Percentiles rank a stretch among this genome's conserved stretches.
phyloP scores from a whole-genome alignment of 495 filamentous ascomycete species.

The Amorphotheca resinae region DNA sequence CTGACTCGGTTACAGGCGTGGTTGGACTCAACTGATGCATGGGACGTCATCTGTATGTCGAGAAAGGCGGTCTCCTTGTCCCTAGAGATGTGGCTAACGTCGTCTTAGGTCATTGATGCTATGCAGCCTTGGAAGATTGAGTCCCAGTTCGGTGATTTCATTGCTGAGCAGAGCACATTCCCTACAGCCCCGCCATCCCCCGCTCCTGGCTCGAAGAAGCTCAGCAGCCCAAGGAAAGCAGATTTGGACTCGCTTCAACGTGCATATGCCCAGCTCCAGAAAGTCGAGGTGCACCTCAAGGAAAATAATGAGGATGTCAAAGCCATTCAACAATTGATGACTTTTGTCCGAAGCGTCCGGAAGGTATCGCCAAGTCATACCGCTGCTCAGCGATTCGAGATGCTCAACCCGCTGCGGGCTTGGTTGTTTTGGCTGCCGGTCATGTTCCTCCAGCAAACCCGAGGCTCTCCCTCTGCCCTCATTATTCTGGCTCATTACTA shows the following conservation, averaged over 20 bases:
- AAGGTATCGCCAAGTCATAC: conserved; percentile 59
- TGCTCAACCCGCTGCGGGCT: conserved; percentile 69
- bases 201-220: conserved; percentile 42
- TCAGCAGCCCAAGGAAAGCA: conserved; percentile 45
- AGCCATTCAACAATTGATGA: conserved; percentile 64
- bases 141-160: conserved; percentile 72
- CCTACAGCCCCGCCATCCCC: conserved; percentile 48
- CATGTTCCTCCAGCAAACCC: conserved; percentile 44
- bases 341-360: conserved; percentile 68
- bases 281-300: conserved; percentile 56
- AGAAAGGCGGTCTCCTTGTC: neutral
- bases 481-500: conserved; percentile 87
- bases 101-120: conserved; percentile 60
- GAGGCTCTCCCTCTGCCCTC: conserved; percentile 50
- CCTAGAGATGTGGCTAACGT: conserved; percentile 24
- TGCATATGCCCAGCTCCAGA: conserved; percentile 55
- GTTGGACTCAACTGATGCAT: conserved; percentile 84
- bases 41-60: conserved; percentile 70
- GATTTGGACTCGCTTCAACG: conserved; percentile 55
- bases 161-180: conserved; percentile 62
- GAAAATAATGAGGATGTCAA: conserved; percentile 62
- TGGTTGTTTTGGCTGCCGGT: conserved; percentile 96
- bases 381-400: conserved; percentile 72
- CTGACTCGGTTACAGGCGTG: conserved; percentile 49
- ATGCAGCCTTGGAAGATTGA: conserved; percentile 92